phyloP scores from a whole-genome alignment of 2,329 filamentous ascomycete genomes.

The Apiospora hydei region DNA sequence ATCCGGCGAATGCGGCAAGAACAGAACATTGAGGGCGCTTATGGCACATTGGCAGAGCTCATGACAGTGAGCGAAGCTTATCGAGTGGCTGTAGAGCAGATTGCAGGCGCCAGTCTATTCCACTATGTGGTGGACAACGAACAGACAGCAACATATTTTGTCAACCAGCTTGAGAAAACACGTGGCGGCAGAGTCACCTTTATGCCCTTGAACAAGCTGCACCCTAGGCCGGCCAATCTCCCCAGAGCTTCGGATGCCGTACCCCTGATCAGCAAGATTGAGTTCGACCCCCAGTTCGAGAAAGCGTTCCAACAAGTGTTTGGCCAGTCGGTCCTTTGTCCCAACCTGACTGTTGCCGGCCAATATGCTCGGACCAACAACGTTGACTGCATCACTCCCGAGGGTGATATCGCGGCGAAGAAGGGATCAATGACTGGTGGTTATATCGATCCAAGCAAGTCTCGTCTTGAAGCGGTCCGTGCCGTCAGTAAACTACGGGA shows the following conservation, averaged over 20 bases:
- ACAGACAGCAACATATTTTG: conserved; percentile 81
- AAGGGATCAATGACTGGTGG: conserved; percentile 95
- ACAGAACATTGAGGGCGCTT: conserved; percentile 82
- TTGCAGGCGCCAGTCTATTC: conserved; percentile 90
- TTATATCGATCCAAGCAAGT: conserved; percentile 86
- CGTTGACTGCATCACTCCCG: conserved; percentile 90
- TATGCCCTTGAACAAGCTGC: conserved; percentile 87
- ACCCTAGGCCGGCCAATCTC: conserved; percentile 74
- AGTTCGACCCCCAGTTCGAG: conserved; percentile 78
- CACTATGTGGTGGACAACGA: conserved; percentile 96
- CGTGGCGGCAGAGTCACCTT: conserved; percentile 90
- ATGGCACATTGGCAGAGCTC: conserved; percentile 93
- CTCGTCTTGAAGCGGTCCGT: conserved; percentile 84
- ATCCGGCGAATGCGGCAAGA: conserved; percentile 84
- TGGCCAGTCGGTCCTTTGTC: conserved; percentile 92
- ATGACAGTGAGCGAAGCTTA: conserved; percentile 86
- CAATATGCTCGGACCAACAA: conserved; percentile 93
- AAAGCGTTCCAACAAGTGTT: conserved; percentile 94
- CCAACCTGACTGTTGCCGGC: conserved; percentile 83
- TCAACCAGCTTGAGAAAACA: conserved; percentile 80
- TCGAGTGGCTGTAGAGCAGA: conserved; percentile 88
- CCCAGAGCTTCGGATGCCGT: conserved; percentile 88
- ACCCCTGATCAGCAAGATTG: conserved; percentile 84
- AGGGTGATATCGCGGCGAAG: conserved; percentile 94
- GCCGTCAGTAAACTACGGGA: conserved; percentile 77